phyloP scores from a whole-genome alignment of 257 asterid species.

The Gentiana straminea region DNA sequence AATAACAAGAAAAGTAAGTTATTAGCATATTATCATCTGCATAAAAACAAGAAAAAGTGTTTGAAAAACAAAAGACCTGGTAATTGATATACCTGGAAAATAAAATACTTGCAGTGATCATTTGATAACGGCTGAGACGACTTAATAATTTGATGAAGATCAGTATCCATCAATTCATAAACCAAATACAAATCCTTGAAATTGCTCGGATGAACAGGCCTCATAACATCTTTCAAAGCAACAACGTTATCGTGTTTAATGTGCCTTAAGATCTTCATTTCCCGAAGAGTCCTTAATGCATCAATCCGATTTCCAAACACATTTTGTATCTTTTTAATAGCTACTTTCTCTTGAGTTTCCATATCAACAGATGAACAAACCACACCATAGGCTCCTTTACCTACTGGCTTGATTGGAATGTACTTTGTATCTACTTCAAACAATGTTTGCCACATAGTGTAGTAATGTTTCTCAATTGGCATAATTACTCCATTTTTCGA shows the following conservation, averaged over 20 bases:
- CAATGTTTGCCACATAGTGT: conserved; percentile 34
- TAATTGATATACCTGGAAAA: conserved; percentile 25
- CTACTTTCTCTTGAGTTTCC: conserved; percentile 35
- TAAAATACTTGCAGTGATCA: conserved; percentile 37
- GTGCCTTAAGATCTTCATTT: conserved; percentile 28
- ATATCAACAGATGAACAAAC: conserved; percentile 35
- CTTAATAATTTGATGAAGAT: conserved; percentile 38
- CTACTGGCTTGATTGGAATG: conserved; percentile 33
- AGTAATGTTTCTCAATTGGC: conserved; percentile 29
- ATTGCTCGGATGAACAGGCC: conserved; percentile 22
- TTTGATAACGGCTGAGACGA: conserved; percentile 29
- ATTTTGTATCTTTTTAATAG: conserved; percentile 32
- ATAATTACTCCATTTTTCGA: conserved; percentile 19
- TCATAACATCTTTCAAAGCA: conserved; percentile 38
- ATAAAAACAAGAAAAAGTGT: background rate
- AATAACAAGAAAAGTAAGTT: background rate
- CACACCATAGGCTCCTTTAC: conserved; percentile 39
- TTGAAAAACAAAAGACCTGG: background rate
- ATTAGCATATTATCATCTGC: background rate
- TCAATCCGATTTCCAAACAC: conserved; percentile 32
- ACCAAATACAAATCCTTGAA: conserved; percentile 39
- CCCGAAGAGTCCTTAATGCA: conserved; percentile 38
- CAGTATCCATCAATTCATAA: conserved; percentile 41
- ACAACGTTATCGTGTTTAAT: conserved; percentile 35
- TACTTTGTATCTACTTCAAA: conserved; percentile 36